Evolutionary conservation across 345 rosid species (phyloP).

Genomic region (Gynandropsis gynandra): DNA sequence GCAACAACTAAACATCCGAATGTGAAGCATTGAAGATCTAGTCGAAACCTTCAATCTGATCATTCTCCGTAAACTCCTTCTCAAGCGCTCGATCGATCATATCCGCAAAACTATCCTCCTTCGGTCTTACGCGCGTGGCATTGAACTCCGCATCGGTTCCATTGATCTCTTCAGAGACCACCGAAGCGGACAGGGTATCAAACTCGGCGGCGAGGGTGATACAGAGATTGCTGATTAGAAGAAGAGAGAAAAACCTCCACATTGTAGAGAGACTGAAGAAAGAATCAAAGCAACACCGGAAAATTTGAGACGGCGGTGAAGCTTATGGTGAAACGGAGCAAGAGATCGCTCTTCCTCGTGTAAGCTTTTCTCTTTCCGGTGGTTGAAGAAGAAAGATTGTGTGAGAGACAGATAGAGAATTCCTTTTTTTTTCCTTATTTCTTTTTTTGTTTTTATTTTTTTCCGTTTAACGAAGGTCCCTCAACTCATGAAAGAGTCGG

Average conservation of each 20-base stretch:
- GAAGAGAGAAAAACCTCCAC: conserved; percentile 28
- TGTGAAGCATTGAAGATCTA: conserved; percentile 36
- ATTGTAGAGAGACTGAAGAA: conserved; percentile 15
- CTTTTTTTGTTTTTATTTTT: not conserved
- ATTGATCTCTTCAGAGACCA: conserved; percentile 28
- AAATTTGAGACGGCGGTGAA: conserved; percentile 5
- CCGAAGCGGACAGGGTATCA: conserved; percentile 26
- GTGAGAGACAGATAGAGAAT: conserved; percentile 1
- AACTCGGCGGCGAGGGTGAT: conserved; percentile 32
- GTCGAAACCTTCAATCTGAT: conserved; percentile 57
- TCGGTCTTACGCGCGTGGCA: conserved; percentile 40
- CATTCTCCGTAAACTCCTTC: conserved; percentile 85
- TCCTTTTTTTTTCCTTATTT: not conserved
- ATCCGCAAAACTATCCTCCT: conserved; percentile 69
- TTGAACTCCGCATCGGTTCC: conserved; percentile 33
- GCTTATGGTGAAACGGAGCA: conserved; percentile 1
- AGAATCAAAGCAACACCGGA: conserved; percentile 20
- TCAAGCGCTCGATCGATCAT: conserved; percentile 84
- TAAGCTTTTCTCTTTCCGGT: conserved; percentile 27
- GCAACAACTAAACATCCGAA: not conserved
- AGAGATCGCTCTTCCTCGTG: conserved; percentile 20
- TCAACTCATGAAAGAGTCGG: conserved; percentile 9
- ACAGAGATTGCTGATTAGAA: conserved; percentile 35
- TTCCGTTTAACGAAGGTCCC: conserved; percentile 11
- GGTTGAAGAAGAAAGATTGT: conserved; percentile 28